These are phyloP conservation scores for Endoconidiophora laricicola DNA, from an alignment of 2,329 filamentous ascomycete species.

Conservation along the genomic window DNA sequence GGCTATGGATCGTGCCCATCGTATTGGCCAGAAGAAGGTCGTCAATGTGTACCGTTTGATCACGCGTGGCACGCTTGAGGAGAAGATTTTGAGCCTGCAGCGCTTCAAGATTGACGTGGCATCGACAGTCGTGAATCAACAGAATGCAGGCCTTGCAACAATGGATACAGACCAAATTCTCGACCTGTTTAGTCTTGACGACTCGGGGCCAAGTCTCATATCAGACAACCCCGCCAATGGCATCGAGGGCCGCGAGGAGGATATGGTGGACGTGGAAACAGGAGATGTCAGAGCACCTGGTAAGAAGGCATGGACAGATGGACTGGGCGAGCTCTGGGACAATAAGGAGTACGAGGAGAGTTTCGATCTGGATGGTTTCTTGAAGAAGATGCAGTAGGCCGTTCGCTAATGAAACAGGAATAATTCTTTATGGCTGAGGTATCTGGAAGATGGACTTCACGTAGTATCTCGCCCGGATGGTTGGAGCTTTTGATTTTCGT, in stretches of 20 bases:
- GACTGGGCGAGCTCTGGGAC: conserved; percentile 91
- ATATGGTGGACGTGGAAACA: conserved; percentile 84
- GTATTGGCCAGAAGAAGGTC: conserved; percentile 98
- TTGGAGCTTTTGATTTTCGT: too few relatives aligned
- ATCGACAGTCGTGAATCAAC: conserved; percentile 94
- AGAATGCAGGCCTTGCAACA: conserved; percentile 81
- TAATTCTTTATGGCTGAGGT: background rate
- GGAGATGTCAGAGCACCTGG: conserved; percentile 92
- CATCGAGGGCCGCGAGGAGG: conserved; percentile 52
- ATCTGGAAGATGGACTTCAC: too few relatives aligned
- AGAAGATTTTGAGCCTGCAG: conserved; percentile 96
- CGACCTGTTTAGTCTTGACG: conserved; percentile 84
- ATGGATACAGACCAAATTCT: conserved; percentile 99
- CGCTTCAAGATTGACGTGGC: conserved; percentile 99
- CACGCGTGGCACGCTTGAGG: conserved; percentile 86
- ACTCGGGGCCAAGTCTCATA: conserved; percentile 51
- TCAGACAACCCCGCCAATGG: conserved; percentile 32
- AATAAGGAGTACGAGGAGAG: conserved; percentile 96
- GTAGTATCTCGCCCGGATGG: too few relatives aligned
- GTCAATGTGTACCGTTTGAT: conserved; percentile 97
- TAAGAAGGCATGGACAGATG: conserved; percentile 90
- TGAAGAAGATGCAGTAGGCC: conserved; percentile 69
- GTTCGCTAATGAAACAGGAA: background rate
- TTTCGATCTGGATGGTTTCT: conserved; percentile 87
- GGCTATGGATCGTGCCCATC: conserved; percentile 95